Conservation (phyloP, 2,329 filamentous ascomycete species). For the Aspergillus pseudoglaucus region DNA sequence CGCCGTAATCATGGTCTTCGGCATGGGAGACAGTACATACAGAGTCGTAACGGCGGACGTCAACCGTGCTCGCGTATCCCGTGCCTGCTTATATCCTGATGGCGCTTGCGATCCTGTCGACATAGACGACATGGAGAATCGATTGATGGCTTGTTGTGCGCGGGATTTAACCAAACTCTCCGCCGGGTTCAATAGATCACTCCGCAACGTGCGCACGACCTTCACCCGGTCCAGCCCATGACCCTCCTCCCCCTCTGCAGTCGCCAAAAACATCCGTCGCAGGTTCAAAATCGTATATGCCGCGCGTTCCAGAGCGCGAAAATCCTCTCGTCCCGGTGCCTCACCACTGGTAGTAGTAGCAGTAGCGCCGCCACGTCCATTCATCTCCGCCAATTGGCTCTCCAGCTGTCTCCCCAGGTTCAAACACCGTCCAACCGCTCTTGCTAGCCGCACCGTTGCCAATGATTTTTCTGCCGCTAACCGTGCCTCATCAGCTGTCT, state of each 20-base stretch:
- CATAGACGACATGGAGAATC: conserved; percentile 68
- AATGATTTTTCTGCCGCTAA: conserved; percentile 71
- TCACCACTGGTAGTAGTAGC: conserved; percentile 13
- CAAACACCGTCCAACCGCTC: conserved; percentile 70
- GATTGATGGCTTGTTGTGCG: conserved; percentile 71
- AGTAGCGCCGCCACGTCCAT: conserved; percentile 29
- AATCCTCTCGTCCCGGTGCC: conserved; percentile 55
- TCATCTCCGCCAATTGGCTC: conserved; percentile 69
- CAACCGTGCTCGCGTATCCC: conserved; percentile 68
- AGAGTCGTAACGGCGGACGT: conserved; percentile 69
- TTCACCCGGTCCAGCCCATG: conserved; percentile 68
- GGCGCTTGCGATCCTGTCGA: conserved; percentile 27
- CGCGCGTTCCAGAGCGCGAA: conserved; percentile 73
- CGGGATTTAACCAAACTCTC: conserved; percentile 67
- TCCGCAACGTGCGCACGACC: conserved; percentile 63
- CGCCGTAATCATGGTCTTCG: conserved; percentile 41
- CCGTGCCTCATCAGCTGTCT: conserved; percentile 75
- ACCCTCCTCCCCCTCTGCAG: conserved; percentile 66
- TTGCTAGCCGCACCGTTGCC: conserved; percentile 69
- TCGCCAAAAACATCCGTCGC: conserved; percentile 63
- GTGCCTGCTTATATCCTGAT: conserved; percentile 53
- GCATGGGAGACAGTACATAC: conserved; percentile 70
- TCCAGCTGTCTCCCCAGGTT: conserved; percentile 81
- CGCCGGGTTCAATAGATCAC: conserved; percentile 61
- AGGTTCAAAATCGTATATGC: conserved; percentile 72